These are phyloP conservation scores for Pseudozyma sp. DNA, from an alignment of 1,284 basidiomycete genomes.

Conservation along the genomic window DNA sequence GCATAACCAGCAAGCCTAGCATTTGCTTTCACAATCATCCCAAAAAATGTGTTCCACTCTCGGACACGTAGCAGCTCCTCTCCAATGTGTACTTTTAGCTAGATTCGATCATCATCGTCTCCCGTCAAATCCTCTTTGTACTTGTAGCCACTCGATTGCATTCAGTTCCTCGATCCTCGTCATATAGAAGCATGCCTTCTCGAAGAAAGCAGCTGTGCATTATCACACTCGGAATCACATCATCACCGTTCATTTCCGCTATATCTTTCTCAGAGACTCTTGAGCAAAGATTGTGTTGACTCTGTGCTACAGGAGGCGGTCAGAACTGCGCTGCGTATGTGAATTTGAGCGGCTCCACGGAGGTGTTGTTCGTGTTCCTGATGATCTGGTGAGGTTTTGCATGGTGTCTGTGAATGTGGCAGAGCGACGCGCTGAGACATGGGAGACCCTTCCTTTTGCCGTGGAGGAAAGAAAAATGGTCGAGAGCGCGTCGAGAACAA, in stretches of 20 bases:
- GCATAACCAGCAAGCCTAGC: no score
- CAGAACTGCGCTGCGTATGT: no score
- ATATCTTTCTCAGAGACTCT: no score
- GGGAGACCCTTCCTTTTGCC: no score
- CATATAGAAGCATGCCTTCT: background rate
- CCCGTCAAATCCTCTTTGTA: constrained; percentile 1
- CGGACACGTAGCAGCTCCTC: background rate
- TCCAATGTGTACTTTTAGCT: background rate
- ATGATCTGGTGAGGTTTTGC: background rate
- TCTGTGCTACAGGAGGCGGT: no score
- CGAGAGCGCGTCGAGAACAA: constrained; percentile 14
- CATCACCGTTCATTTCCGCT: constrained; percentile 8
- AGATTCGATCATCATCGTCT: background rate
- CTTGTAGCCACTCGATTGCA: constrained; percentile 4
- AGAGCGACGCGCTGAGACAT: no score
- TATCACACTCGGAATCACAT: background rate
- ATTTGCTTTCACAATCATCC: no score
- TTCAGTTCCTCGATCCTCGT: background rate
- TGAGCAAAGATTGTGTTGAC: no score
- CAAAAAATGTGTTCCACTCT: no score
- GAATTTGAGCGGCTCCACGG: no score
- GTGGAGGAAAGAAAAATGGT: constrained; percentile 4
- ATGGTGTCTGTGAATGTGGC: no score
- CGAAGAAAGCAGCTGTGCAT: constrained; percentile 1
- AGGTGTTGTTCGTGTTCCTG: no score